Conservation (phyloP, 768 basidiomycete species). For the Calocybe gangraenosa region DNA sequence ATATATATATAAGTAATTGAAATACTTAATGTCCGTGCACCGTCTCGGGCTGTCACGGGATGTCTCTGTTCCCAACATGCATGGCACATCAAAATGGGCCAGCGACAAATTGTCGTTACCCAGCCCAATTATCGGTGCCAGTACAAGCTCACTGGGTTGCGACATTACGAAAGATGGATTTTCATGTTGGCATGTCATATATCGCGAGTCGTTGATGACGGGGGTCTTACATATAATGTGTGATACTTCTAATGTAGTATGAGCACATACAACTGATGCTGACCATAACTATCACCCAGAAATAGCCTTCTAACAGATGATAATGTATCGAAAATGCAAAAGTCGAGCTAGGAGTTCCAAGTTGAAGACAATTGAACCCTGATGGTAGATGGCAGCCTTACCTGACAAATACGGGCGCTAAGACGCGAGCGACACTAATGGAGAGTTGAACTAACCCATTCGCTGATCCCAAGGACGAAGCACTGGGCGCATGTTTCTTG, state of each 20-base stretch:
- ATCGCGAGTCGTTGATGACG: too few relatives aligned
- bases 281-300: conserved; percentile 58
- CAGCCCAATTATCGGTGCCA: too few relatives aligned
- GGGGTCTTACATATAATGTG: too few relatives aligned
- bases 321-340: conserved; percentile 51
- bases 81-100: too few relatives aligned
- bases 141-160: too few relatives aligned
- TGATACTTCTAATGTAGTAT: conserved; percentile 15
- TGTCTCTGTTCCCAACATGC: too few relatives aligned
- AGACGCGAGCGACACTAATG: conserved; percentile 54
- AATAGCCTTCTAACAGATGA: conserved; percentile 47
- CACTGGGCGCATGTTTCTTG: conserved; percentile 48
- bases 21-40: too few relatives aligned
- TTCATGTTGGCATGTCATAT: too few relatives aligned
- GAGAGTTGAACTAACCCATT: conserved; percentile 62
- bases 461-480: conserved; percentile 51
- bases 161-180: too few relatives aligned
- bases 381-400: conserved; percentile 16
- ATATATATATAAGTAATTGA: too few relatives aligned
- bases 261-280: conserved; percentile 32
- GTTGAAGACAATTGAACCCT: neutral
- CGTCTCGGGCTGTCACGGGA: too few relatives aligned
- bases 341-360: conserved; percentile 34
- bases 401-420: conserved; percentile 61
- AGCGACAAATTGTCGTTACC: too few relatives aligned